Evolutionary conservation across 1,284 basidiomycete genomes (phyloP), one percentile per base, ranked within the genome.

Genomic region (Microbotryomycetes sp.): DNA sequence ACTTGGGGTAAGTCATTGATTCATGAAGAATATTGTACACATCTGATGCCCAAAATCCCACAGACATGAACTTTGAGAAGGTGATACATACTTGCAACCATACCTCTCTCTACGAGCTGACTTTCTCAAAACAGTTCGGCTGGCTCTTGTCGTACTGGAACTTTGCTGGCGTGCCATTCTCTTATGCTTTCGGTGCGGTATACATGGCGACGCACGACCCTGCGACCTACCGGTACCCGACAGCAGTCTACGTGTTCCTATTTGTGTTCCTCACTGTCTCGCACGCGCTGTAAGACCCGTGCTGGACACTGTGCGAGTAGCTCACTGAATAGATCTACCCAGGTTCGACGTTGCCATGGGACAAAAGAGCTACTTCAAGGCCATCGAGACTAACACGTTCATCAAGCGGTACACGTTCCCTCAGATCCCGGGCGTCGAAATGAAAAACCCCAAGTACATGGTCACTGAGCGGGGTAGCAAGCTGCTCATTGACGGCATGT

Each of bases 181-280:
- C 92, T 57, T 96, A 96, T 75, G 88, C 89, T 67, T 96, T 97
- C 81, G 93, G 92, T 23, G 89, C 94, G 59, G 87, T 99, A 64
- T 97, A 96, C 81, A 97, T 99, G 89, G 87, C 89, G 11, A 87
- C 89, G n/a, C 88, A 93, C 75, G 85, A 94, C 65, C 90, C 92
- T 0, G 82, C 84, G 24, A 84, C 83, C 68, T 98, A 97, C 80
- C 82, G 80, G 47, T 97, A 94, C 81, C 86, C 89, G 11, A 87
- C 86, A 2, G 79, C 81, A 6, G 82, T 80, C 5, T 89, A 91
- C 70, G 76, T 90, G 58, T 71, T 83, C 45, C 79, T 91, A 48
- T 92, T 84, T 72, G 75, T 80, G 26, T 86, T 85, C n/a, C 81
- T 96, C 50, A 78, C 91, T 31, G 84, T 83, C 4, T 88, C 89